Conservation (phyloP, 1,284 basidiomycete species). For the Cerrena zonata region DNA sequence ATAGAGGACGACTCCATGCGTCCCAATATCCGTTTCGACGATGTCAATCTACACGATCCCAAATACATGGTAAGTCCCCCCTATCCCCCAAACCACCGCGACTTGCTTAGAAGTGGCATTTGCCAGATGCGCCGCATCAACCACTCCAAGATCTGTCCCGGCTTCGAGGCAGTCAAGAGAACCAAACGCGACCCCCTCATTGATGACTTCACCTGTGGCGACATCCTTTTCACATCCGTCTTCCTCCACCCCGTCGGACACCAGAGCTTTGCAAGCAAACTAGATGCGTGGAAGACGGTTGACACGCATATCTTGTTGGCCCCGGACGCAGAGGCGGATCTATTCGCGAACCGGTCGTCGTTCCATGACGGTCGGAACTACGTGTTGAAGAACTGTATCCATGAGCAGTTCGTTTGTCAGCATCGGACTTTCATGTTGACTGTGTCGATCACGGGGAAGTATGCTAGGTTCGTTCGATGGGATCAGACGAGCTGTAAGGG, state of each 20-base stretch:
- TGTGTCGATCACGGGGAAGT: conserved; percentile 9
- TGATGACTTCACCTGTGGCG: too few species aligned
- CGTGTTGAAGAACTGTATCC: background rate
- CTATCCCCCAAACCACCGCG: too few species aligned
- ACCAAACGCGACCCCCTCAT: too few species aligned
- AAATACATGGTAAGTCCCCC: too few species aligned
- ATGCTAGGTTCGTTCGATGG: conserved; percentile 16
- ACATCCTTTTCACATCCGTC: too few species aligned
- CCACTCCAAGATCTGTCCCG: too few species aligned
- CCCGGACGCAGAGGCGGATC: background rate
- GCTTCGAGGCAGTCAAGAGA: too few species aligned
- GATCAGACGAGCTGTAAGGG: conserved; percentile 15
- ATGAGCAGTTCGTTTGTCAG: conserved; percentile 8
- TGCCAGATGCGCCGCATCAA: too few species aligned
- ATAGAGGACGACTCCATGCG: too few species aligned
- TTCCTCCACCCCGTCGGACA: background rate
- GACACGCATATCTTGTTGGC: background rate
- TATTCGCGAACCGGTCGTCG: background rate
- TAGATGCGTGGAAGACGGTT: background rate
- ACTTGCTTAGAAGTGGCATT: too few species aligned
- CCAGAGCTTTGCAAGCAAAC: background rate
- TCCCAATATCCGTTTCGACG: too few species aligned
- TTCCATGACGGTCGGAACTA: background rate
- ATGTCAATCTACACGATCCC: too few species aligned
- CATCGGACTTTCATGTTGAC: conserved; percentile 11